phyloP scores from a whole-genome alignment of 1,284 basidiomycete species.

The Moesziomyces sp. region DNA sequence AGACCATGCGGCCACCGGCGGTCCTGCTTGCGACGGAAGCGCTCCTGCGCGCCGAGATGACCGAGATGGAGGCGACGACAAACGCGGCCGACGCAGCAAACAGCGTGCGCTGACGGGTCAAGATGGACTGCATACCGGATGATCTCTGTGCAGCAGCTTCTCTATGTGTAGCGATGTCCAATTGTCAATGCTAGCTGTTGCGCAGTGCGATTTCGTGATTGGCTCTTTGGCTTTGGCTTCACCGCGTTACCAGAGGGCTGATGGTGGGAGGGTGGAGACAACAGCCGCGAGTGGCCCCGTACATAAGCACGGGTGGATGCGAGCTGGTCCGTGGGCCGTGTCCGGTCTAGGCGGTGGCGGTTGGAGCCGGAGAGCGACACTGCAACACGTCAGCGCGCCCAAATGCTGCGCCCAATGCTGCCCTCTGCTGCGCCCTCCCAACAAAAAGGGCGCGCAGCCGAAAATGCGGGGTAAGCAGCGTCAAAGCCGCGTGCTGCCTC shows the following conservation, averaged over 20 bases:
- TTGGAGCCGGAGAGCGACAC: too few relatives aligned
- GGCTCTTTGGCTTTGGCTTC: too few relatives aligned
- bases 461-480: background rate
- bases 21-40: constrained; percentile 37
- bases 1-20: constrained; percentile 37
- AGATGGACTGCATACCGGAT: constrained; percentile 25
- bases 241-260: background rate
- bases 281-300: background rate
- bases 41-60: constrained; percentile 36
- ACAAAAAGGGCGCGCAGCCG: background rate
- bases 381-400: background rate
- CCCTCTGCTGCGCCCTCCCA: background rate
- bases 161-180: background rate
- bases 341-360: background rate
- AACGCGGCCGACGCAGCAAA: constrained; percentile 41
- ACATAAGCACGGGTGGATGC: background rate
- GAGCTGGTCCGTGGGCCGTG: background rate
- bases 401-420: too few relatives aligned
- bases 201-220: too few relatives aligned
- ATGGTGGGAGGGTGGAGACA: background rate
- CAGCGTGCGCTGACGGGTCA: constrained; percentile 30
- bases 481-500: background rate
- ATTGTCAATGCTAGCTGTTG: too few relatives aligned
- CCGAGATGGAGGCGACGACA: constrained; percentile 34
- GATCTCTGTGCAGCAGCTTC: background rate